Percentiles rank a stretch among this genome's conserved stretches.
These are phyloP conservation scores for Candida smagusa DNA, from an alignment of 1,139 yeast species.

Conservation along the genomic window DNA sequence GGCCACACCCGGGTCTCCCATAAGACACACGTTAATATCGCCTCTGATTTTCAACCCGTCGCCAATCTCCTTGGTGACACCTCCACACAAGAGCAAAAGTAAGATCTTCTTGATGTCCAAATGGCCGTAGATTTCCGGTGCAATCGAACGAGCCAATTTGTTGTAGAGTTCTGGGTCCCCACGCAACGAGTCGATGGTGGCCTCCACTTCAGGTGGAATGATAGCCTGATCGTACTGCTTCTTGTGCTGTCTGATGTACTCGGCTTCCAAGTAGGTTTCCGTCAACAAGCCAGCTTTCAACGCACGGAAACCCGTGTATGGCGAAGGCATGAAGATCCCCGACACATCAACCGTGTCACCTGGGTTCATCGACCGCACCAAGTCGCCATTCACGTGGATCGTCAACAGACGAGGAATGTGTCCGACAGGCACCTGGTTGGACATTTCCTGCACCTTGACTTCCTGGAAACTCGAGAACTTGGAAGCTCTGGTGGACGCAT, in stretches of 20 bases:
- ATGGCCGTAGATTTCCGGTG: slow-evolving; percentile 97
- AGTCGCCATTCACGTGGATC: slow-evolving; percentile 83
- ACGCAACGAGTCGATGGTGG: slow-evolving; percentile 49
- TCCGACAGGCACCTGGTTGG: slow-evolving; percentile 96
- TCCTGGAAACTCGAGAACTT: slow-evolving; percentile 95
- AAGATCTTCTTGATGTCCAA: slow-evolving; percentile 90
- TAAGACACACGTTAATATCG: slow-evolving; percentile 90
- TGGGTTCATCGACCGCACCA: slow-evolving; percentile 84
- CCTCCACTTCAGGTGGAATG: slow-evolving; percentile 54
- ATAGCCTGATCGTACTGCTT: slow-evolving; percentile 74
- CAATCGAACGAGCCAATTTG: slow-evolving; percentile 81
- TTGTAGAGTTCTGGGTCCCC: slow-evolving; percentile 71
- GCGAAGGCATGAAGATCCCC: slow-evolving; percentile 91
- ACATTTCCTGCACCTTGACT: slow-evolving; percentile 88
- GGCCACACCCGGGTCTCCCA: slow-evolving; percentile 99
- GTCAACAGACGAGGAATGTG: slow-evolving; percentile 89
- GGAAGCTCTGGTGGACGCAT: slow-evolving; percentile 93
- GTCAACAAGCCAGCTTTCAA: slow-evolving; percentile 88
- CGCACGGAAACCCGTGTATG: slow-evolving; percentile 94
- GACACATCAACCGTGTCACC: slow-evolving; percentile 94
- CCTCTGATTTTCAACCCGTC: slow-evolving; percentile 98
- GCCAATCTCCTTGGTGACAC: slow-evolving; percentile 90
- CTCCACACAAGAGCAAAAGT: slow-evolving; percentile 82
- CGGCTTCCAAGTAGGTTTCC: slow-evolving; percentile 91
- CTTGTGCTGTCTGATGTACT: slow-evolving; percentile 81